phyloP scores from a whole-genome alignment of 2,329 filamentous ascomycete species.

The Rutstroemia sp. region DNA sequence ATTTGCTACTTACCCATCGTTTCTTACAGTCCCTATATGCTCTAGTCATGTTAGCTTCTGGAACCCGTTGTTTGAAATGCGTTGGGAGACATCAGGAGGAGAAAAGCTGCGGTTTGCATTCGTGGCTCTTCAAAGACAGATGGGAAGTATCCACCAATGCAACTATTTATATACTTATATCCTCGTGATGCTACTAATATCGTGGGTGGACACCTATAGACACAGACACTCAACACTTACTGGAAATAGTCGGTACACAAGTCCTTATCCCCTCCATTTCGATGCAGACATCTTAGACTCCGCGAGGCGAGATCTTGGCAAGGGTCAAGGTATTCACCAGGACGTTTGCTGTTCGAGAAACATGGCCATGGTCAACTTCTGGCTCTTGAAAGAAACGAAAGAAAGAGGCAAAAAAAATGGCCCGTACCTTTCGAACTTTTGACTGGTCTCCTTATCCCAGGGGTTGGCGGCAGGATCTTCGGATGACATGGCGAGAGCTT shows the following conservation, averaged over 20 bases:
- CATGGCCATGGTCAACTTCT: not conserved
- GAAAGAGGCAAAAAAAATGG: not conserved
- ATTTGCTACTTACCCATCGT: constrained; percentile 65
- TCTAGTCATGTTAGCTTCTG: constrained; percentile 38
- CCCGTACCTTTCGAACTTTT: constrained; percentile 56
- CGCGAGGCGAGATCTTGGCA: constrained; percentile 85
- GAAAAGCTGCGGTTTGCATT: not conserved
- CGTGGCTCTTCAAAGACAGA: not conserved
- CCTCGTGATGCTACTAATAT: not conserved
- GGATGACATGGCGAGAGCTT: constrained; percentile 18
- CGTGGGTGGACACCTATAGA: not conserved
- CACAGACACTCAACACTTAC: constrained; percentile 42
- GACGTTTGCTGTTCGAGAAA: constrained; percentile 58
- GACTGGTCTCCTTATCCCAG: constrained; percentile 52
- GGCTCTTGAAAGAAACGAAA: constrained; percentile 10
- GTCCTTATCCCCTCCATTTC: constrained; percentile 78
- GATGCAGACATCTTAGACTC: constrained; percentile 80
- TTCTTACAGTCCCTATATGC: constrained; percentile 95
- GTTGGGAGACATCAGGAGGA: not conserved
- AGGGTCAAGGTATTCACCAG: constrained; percentile 89
- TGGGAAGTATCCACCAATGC: not conserved
- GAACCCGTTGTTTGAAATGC: not conserved
- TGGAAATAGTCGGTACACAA: constrained; percentile 96
- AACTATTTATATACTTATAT: not conserved
- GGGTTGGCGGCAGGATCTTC: constrained; percentile 31